These are phyloP conservation scores for Geranomyces variabilis DNA, from an alignment of 192 early-diverging fungal genomes.

Conservation along the genomic window DNA sequence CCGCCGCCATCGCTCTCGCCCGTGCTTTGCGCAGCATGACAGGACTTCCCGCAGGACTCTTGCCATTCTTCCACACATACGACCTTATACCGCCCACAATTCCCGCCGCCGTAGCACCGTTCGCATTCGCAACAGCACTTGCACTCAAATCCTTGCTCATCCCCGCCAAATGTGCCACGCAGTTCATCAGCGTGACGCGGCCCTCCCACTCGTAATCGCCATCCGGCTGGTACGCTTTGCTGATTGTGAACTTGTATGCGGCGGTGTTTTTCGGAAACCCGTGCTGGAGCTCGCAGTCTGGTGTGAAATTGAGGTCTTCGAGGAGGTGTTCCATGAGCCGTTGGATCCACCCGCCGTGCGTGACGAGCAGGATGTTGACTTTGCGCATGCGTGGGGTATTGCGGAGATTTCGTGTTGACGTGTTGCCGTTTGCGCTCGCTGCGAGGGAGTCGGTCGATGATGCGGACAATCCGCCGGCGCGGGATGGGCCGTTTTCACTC, in stretches of 20 bases:
- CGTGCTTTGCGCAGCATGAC: slow-evolving; percentile 11
- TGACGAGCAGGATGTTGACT: slow-evolving; percentile 49
- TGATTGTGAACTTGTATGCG: slow-evolving; percentile 45
- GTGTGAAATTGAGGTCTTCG: slow-evolving; percentile 44
- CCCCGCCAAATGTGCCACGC: slow-evolving; percentile 47
- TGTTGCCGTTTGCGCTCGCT: slow-evolving; percentile 10
- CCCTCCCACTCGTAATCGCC: slow-evolving; percentile 55
- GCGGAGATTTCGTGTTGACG: neutral
- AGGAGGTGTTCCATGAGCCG: slow-evolving; percentile 42
- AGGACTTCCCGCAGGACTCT: slow-evolving; percentile 20
- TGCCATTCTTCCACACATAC: neutral
- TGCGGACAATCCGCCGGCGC: too few species aligned
- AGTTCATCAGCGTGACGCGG: slow-evolving; percentile 42
- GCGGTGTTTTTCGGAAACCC: slow-evolving; percentile 52
- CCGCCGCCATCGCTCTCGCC: neutral
- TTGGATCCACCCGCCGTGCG: slow-evolving; percentile 53
- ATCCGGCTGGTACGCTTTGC: slow-evolving; percentile 32
- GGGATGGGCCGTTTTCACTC: neutral
- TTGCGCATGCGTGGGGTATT: slow-evolving; percentile 22
- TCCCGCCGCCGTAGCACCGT: neutral
- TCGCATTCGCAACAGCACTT: neutral
- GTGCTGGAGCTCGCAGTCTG: slow-evolving; percentile 21
- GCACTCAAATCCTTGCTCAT: slow-evolving; percentile 12
- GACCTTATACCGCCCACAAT: neutral
- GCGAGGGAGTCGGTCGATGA: neutral